Evolutionary conservation across 1,284 basidiomycete genomes (phyloP).

Genomic region (Salmacisia buchloeana): DNA sequence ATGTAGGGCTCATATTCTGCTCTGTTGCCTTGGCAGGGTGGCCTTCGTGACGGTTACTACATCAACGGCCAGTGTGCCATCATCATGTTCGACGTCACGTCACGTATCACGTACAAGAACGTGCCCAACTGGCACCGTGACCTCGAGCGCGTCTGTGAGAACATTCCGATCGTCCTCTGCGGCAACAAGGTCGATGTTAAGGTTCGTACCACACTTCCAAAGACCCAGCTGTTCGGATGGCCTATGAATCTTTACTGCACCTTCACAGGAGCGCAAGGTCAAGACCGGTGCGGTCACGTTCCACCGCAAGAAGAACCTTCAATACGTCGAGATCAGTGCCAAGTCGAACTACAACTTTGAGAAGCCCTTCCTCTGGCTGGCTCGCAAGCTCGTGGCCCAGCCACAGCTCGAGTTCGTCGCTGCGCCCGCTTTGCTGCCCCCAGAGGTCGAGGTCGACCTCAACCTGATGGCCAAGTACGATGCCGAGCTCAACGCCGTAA

Average conservation of each 20-base stretch:
- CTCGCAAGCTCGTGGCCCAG: constrained; percentile 95
- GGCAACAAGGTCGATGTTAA: constrained; percentile 99
- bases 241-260: constrained; percentile 7
- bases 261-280: constrained; percentile 88
- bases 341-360: constrained; percentile 99
- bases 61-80: constrained; percentile 87
- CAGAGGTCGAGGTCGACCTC: constrained; percentile 81
- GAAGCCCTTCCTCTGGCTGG: constrained; percentile 99
- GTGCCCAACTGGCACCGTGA: constrained; percentile 99
- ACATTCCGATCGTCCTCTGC: constrained; percentile 97
- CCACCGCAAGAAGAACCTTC: constrained; percentile 99
- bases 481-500: constrained; percentile 62
- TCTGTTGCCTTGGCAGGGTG: constrained; percentile 17
- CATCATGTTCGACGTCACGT: constrained; percentile 99
- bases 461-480: constrained; percentile 78
- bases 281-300: constrained; percentile 98
- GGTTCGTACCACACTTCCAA: constrained; percentile 54
- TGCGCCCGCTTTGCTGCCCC: constrained; percentile 88
- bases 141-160: constrained; percentile 98
- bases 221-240: background rate
- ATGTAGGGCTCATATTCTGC: background rate
- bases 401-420: constrained; percentile 87
- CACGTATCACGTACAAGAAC: constrained; percentile 99
- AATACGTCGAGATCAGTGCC: constrained; percentile 99
- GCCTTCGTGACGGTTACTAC: constrained; percentile 50